Conservation (phyloP, 345 rosid species). For the Camelina laxa region DNA sequence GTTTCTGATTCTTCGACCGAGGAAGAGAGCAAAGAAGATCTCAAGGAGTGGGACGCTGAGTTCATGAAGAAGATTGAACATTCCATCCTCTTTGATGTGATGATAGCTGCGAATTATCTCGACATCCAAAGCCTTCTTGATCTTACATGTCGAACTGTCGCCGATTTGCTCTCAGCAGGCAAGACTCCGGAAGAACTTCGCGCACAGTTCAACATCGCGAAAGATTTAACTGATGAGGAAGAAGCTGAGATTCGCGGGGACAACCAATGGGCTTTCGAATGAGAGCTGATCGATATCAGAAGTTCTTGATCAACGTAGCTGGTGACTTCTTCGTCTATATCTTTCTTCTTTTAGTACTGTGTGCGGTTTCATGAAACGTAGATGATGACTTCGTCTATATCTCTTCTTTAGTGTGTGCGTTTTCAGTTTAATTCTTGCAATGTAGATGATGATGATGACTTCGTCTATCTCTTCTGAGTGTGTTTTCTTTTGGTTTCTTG, state of each 20-base stretch:
- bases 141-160: constrained; percentile 58
- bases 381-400: neutral
- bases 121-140: constrained; percentile 55
- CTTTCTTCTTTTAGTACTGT: neutral
- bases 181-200: constrained; percentile 60
- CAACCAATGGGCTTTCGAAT: constrained; percentile 67
- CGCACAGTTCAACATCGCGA: constrained; percentile 52
- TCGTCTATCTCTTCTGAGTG: too few relatives aligned
- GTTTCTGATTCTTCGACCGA: constrained; percentile 37
- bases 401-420: neutral
- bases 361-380: neutral
- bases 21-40: constrained; percentile 33
- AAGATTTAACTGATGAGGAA: constrained; percentile 61
- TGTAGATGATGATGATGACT: too few relatives aligned
- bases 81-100: constrained; percentile 57
- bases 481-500: too few relatives aligned
- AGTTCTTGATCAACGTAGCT: neutral
- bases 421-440: neutral
- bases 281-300: constrained; percentile 17
- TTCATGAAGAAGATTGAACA: constrained; percentile 57
- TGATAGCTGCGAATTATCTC: constrained; percentile 62
- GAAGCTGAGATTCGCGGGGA: constrained; percentile 61
- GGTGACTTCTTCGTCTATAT: neutral
- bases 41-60: constrained; percentile 60
- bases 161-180: constrained; percentile 63